Conservation (phyloP, 371 early-diverging fungal genomes). For the Haplosporangium sp. region DNA sequence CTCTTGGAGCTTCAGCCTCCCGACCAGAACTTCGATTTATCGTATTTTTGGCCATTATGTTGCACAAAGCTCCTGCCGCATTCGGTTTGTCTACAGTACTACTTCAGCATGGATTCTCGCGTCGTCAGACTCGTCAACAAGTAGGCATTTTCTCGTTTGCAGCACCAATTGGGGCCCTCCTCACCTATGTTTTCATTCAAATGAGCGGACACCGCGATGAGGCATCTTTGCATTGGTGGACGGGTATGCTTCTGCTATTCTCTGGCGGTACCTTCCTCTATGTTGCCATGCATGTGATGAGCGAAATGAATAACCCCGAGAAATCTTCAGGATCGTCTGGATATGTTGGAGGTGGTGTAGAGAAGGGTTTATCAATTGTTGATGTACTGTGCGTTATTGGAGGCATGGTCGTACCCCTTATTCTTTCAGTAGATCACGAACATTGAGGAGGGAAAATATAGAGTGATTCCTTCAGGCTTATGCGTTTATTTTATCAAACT, state of each 20-base stretch:
- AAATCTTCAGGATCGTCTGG: constrained; percentile 23
- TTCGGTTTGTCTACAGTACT: constrained; percentile 91
- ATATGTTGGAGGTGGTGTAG: constrained; percentile 41
- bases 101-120: constrained; percentile 76
- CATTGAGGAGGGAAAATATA: constrained; percentile 23
- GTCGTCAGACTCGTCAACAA: constrained; percentile 77
- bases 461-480: not conserved
- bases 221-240: constrained; percentile 75
- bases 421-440: constrained; percentile 51
- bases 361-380: constrained; percentile 46
- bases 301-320: constrained; percentile 51
- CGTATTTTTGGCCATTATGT: constrained; percentile 95
- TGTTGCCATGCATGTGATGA: constrained; percentile 80
- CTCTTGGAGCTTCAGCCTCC: constrained; percentile 85
- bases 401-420: constrained; percentile 52
- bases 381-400: constrained; percentile 51
- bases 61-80: constrained; percentile 96
- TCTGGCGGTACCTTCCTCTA: constrained; percentile 93
- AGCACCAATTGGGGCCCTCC: constrained; percentile 86
- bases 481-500: not conserved
- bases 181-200: constrained; percentile 74
- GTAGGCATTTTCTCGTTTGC: constrained; percentile 86
- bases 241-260: constrained; percentile 84
- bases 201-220: constrained; percentile 47
- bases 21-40: constrained; percentile 82